These are phyloP conservation scores for Macrophomina tecta DNA, from an alignment of 2,329 filamentous ascomycete species.

Conservation along the genomic window DNA sequence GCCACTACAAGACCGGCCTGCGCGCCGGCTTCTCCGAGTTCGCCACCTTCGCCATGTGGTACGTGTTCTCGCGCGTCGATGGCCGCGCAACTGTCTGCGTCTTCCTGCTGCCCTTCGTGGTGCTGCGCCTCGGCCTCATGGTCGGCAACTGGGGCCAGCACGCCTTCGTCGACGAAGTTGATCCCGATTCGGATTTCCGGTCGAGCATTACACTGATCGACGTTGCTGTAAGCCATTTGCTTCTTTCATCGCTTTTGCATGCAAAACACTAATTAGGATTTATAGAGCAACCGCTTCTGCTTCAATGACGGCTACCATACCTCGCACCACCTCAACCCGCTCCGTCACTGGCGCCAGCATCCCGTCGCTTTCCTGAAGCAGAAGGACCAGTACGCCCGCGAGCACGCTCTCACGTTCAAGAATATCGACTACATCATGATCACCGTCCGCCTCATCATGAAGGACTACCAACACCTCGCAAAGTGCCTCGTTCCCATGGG, in stretches of 20 bases:
- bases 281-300: conserved; percentile 78
- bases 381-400: conserved; percentile 69
- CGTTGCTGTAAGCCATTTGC: conserved; percentile 65
- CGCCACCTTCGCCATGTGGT: conserved; percentile 45
- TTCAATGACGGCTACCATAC: conserved; percentile 86
- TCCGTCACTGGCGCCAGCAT: conserved; percentile 82
- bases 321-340: conserved; percentile 78
- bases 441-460: conserved; percentile 69
- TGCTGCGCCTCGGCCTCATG: conserved; percentile 76
- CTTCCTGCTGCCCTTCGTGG: conserved; percentile 68
- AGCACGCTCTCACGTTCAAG: conserved; percentile 77
- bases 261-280: background rate
- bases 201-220: conserved; percentile 82
- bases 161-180: conserved; percentile 75
- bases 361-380: conserved; percentile 74
- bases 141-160: conserved; percentile 86
- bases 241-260: background rate
- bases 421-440: conserved; percentile 83
- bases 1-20: conserved; percentile 60
- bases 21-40: conserved; percentile 69
- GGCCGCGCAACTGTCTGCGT: conserved; percentile 64
- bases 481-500: conserved; percentile 76
- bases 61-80: conserved; percentile 17
- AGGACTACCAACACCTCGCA: conserved; percentile 74
- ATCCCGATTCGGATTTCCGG: conserved; percentile 78